A percentile compares a stretch with the other conserved stretches of the same genome.
These are phyloP conservation scores for Metschnikowia gelsemii DNA, from an alignment of 805 yeast species.

Conservation along the genomic window DNA sequence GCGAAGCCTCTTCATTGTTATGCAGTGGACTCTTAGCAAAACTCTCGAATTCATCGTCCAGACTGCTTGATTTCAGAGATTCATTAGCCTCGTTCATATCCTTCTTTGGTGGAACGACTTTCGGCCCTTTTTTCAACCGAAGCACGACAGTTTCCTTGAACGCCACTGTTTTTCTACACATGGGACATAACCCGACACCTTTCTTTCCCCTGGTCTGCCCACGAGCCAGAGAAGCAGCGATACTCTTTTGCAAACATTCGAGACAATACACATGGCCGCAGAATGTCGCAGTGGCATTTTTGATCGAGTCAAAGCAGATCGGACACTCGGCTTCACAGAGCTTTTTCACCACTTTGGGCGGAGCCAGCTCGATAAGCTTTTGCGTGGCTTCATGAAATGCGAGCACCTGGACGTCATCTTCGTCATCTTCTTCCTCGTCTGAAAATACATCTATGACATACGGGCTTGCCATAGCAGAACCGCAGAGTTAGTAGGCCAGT, in stretches of 20 bases:
- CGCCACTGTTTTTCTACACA: constrained; percentile 39
- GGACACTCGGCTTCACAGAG: constrained; percentile 43
- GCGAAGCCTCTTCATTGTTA: background rate
- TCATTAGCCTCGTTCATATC: background rate
- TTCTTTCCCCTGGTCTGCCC: constrained; percentile 40
- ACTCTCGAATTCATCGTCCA: constrained; percentile 6
- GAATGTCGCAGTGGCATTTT: constrained; percentile 39
- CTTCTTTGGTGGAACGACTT: constrained; percentile 13
- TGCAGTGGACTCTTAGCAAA: background rate
- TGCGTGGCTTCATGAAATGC: constrained; percentile 40
- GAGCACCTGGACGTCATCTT: constrained; percentile 34
- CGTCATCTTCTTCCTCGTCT: constrained; percentile 30
- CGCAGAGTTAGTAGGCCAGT: no score
- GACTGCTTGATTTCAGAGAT: background rate
- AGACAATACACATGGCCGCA: constrained; percentile 47
- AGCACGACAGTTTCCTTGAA: constrained; percentile 36
- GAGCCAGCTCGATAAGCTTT: constrained; percentile 28
- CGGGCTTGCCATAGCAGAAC: constrained; percentile 12
- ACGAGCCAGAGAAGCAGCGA: constrained; percentile 40
- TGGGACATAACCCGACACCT: constrained; percentile 45
- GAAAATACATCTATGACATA: constrained; percentile 18
- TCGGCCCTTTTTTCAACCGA: constrained; percentile 15
- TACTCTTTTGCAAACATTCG: constrained; percentile 42
- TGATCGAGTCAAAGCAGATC: constrained; percentile 43
- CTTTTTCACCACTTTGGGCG: constrained; percentile 29